Evolutionary conservation across 2,329 filamentous ascomycete species (phyloP).

Genomic region (Pseudocercospora cruenta): DNA sequence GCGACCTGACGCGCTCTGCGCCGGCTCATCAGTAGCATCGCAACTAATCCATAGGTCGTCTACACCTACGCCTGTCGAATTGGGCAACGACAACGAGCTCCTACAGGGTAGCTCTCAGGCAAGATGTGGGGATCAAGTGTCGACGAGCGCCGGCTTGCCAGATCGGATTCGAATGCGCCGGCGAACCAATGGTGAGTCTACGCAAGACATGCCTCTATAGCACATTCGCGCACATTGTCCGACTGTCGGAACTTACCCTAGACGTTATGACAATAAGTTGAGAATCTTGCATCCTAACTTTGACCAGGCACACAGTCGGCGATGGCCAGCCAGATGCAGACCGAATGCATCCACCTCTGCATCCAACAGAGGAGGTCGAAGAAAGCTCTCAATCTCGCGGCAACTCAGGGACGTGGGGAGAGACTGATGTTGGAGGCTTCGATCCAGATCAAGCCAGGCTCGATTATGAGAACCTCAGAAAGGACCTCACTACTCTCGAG

Average conservation of each 20-base stretch:
- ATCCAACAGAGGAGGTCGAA: constrained; percentile 36
- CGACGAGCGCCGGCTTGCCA: constrained; percentile 33
- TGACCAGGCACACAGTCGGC: neutral
- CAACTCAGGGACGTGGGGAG: constrained; percentile 63
- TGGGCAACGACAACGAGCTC: constrained; percentile 2
- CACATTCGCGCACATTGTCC: neutral
- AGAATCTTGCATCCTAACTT: constrained; percentile 4
- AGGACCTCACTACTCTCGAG: constrained; percentile 59
- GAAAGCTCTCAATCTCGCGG: constrained; percentile 36
- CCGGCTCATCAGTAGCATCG: neutral
- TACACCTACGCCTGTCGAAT: neutral
- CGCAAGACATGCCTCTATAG: constrained; percentile 5
- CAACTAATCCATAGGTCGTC: neutral
- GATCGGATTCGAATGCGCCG: constrained; percentile 20
- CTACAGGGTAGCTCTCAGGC: constrained; percentile 2
- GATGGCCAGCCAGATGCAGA: constrained; percentile 24
- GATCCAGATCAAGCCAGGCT: constrained; percentile 60
- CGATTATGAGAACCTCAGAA: constrained; percentile 61
- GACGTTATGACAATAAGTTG: neutral
- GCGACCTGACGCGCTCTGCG: neutral
- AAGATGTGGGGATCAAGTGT: constrained; percentile 36
- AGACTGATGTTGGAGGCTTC: constrained; percentile 60
- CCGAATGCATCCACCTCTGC: constrained; percentile 26
- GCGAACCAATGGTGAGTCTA: constrained; percentile 30
- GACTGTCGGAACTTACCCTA: neutral